Evolutionary conservation across 75 land plant species (phyloP).

Genomic region (Cunninghamia lanceolata): DNA sequence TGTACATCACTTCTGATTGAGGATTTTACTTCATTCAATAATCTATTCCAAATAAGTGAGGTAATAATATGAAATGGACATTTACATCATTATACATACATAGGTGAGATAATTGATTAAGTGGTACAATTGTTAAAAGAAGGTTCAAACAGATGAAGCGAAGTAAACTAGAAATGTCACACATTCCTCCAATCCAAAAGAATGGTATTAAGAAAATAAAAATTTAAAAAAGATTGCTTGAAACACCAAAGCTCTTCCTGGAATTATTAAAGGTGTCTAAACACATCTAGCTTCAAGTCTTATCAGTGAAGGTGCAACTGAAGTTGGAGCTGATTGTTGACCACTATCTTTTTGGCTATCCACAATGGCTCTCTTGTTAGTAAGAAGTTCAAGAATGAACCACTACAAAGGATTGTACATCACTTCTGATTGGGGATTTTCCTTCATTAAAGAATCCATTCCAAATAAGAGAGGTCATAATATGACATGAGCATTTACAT

Average conservation of each 20-base stretch:
- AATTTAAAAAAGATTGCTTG: too few species aligned
- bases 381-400: background rate
- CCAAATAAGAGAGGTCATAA: too few species aligned
- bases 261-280: too few species aligned
- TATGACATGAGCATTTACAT: too few species aligned
- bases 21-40: background rate
- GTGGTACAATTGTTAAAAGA: background rate
- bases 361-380: background rate
- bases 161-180: background rate
- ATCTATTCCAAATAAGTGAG: background rate
- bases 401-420: background rate
- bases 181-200: too few species aligned
- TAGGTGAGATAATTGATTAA: too few species aligned
- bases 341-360: background rate
- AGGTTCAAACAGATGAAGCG: background rate
- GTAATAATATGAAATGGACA: too few species aligned
- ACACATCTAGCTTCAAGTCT: background rate
- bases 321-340: background rate
- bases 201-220: too few species aligned
- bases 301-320: background rate
- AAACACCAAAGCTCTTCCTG: too few species aligned
- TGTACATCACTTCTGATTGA: background rate
- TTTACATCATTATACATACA: too few species aligned
- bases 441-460: background rate
- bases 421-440: background rate